Percentiles rank a stretch among this genome's conserved stretches.
Evolutionary conservation across 371 early-diverging fungal species (phyloP).

Genomic region (Rhizomucor pusillus): DNA sequence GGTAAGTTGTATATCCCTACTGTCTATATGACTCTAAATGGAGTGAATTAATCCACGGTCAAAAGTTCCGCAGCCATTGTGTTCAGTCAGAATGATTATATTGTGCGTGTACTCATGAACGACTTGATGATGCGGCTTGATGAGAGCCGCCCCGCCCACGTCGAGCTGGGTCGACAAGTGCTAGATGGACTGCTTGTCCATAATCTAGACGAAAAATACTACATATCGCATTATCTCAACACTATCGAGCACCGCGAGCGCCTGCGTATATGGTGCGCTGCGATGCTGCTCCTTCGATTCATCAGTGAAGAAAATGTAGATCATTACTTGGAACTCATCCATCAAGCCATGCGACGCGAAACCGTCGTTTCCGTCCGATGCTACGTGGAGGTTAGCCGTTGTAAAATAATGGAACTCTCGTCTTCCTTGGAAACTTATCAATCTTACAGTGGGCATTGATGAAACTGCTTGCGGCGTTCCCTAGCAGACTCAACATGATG

Average conservation of each 20-base stretch:
- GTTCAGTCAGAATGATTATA: conserved; percentile 51
- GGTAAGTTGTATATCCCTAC: conserved; percentile 31
- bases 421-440: neutral
- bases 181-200: conserved; percentile 30
- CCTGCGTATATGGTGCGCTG: conserved; percentile 52
- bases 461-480: conserved; percentile 26
- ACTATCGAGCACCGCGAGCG: conserved; percentile 46
- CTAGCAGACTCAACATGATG: conserved; percentile 19
- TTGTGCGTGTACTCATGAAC: conserved; percentile 55
- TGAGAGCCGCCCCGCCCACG: conserved; percentile 20
- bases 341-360: conserved; percentile 40
- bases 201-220: conserved; percentile 15
- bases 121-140: conserved; percentile 49
- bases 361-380: conserved; percentile 45
- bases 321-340: conserved; percentile 22
- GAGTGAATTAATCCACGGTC: neutral
- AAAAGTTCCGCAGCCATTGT: conserved; percentile 32
- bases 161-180: conserved; percentile 28
- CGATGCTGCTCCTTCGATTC: conserved; percentile 46
- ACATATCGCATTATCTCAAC: conserved; percentile 31
- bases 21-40: neutral
- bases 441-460: conserved; percentile 30
- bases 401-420: neutral
- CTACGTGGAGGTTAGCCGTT: conserved; percentile 43
- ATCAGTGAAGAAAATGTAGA: conserved; percentile 28